Evolutionary conservation across 2,329 filamentous ascomycete species (phyloP).

Genomic region (Cercospora sojina): DNA sequence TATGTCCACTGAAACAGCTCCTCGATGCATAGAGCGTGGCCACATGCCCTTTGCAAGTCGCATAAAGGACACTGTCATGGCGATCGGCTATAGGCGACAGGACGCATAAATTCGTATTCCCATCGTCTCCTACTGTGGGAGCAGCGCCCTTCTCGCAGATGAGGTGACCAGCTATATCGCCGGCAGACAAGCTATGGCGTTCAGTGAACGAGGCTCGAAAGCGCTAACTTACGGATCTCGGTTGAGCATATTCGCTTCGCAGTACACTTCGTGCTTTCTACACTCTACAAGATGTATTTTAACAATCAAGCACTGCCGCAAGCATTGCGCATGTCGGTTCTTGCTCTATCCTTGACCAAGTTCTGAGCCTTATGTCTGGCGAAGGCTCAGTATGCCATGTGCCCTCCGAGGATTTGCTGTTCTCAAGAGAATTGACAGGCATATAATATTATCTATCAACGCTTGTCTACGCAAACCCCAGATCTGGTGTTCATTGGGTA

Average conservation of each 20-base stretch:
- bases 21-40: too few species aligned
- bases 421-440: not conserved
- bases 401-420: not conserved
- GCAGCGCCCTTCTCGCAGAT: not conserved
- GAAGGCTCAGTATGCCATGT: not conserved
- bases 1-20: not conserved
- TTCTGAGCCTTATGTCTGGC: not conserved
- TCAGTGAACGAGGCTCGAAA: not conserved
- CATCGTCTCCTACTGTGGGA: not conserved
- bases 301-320: not conserved
- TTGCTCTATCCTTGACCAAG: not conserved
- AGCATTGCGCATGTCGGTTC: not conserved
- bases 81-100: not conserved
- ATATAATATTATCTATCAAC: not conserved
- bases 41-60: not conserved
- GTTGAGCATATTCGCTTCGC: not conserved
- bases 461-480: not conserved
- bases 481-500: not conserved
- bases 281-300: not conserved
- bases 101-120: not conserved
- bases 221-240: not conserved
- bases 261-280: not conserved
- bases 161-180: not conserved
- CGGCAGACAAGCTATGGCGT: not conserved
- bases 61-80: not conserved